Evolutionary conservation across 2,329 filamentous ascomycete species (phyloP).

Genomic region (Cytospora mali): DNA sequence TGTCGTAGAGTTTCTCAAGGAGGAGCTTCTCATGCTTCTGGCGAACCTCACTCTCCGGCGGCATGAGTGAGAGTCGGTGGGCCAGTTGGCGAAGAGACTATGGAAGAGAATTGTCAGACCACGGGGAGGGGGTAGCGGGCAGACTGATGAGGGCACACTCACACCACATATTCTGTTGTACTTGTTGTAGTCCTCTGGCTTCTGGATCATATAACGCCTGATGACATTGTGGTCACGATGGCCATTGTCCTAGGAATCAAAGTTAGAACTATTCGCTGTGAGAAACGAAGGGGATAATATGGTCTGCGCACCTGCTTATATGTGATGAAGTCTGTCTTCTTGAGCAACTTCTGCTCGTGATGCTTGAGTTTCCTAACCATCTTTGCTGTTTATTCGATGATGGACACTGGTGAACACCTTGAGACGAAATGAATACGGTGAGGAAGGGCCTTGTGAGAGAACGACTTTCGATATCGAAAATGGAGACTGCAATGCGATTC

Average conservation of each 20-base stretch:
- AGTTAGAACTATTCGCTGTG: conserved; percentile 2
- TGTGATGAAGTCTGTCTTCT: conserved; percentile 89
- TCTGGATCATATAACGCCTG: conserved; percentile 88
- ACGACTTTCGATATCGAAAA: conserved; percentile 25
- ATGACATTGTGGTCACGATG: conserved; percentile 82
- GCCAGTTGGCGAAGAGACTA: conserved; percentile 86
- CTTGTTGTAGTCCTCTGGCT: conserved; percentile 79
- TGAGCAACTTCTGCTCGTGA: conserved; percentile 95
- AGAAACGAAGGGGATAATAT: background rate
- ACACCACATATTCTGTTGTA: conserved; percentile 70
- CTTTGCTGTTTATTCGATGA: conserved; percentile 33
- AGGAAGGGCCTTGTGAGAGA: conserved; percentile 7
- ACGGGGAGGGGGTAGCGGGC: conserved; percentile 31
- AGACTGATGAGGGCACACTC: conserved; percentile 36
- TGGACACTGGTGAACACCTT: background rate
- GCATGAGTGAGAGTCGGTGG: conserved; percentile 82
- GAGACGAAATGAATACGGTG: background rate
- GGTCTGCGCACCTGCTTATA: conserved; percentile 66
- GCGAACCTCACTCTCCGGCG: conserved; percentile 75
- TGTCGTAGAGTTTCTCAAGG: conserved; percentile 88
- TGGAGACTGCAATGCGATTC: conserved; percentile 18
- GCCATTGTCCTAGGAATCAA: conserved; percentile 61
- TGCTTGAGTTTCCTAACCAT: conserved; percentile 98
- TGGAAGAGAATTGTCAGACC: conserved; percentile 34
- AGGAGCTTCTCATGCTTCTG: conserved; percentile 84